phyloP scores from a whole-genome alignment of 148 eudicot genomes.

The Diospyros lotus region DNA sequence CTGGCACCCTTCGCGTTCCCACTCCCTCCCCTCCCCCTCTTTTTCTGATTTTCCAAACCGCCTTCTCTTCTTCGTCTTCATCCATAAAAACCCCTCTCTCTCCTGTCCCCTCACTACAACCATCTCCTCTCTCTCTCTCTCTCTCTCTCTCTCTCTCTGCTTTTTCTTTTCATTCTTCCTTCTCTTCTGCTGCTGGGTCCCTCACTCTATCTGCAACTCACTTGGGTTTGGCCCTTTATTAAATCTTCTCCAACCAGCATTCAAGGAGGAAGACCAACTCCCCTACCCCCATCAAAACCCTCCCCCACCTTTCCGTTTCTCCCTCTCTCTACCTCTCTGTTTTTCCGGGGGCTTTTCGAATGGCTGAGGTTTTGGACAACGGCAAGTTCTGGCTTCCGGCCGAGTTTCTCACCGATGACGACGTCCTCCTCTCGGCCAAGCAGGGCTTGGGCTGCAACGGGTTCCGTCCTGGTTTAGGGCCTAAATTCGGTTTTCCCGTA shows the following conservation, averaged over 20 bases:
- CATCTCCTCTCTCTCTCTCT: conserved; percentile 17
- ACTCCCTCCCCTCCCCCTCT: too few relatives aligned
- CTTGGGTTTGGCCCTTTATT: conserved; percentile 17
- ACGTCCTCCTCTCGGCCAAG: conserved; percentile 26
- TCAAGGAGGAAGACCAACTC: background rate
- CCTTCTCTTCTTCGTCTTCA: too few relatives aligned
- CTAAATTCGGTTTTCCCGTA: conserved; percentile 12
- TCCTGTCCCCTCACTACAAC: conserved; percentile 1
- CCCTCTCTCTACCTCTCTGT: background rate
- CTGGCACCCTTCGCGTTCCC: too few relatives aligned
- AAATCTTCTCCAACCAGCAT: conserved; percentile 31
- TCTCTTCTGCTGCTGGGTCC: conserved; percentile 18
- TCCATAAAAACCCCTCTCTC: too few relatives aligned
- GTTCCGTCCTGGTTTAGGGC: background rate
- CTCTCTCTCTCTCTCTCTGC: conserved; percentile 13
- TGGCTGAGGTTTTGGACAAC: conserved; percentile 23
- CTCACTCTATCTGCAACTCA: conserved; percentile 6
- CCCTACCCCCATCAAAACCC: conserved; percentile 11
- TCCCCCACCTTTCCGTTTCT: background rate
- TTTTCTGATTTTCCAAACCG: too few relatives aligned
- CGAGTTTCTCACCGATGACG: conserved; percentile 58
- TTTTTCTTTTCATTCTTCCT: background rate
- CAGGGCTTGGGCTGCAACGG: background rate
- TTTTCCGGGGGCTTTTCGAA: background rate
- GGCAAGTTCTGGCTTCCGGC: conserved; percentile 63